These are phyloP conservation scores for Tolypocladium ophioglossoides DNA, from an alignment of 2,329 filamentous ascomycete species.

Conservation along the genomic window DNA sequence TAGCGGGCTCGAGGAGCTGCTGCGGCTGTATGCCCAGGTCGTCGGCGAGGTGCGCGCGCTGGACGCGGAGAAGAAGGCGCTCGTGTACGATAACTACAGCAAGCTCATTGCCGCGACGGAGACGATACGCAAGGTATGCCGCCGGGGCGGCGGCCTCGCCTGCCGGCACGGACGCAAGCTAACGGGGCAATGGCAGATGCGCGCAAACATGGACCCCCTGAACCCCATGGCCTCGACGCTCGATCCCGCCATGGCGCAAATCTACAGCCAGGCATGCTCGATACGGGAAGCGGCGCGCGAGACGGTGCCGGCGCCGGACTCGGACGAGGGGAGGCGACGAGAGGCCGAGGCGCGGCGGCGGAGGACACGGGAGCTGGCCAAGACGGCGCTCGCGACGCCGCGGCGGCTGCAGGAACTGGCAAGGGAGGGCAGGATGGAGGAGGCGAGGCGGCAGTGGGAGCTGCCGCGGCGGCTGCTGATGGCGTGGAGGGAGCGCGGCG, in stretches of 20 bases:
- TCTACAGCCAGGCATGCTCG: constrained; percentile 50
- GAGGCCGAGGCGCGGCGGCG: constrained; percentile 21
- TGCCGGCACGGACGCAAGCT: not conserved
- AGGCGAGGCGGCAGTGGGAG: constrained; percentile 49
- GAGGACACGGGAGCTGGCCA: constrained; percentile 45
- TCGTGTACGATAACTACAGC: constrained; percentile 98
- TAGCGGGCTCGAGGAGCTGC: constrained; percentile 55
- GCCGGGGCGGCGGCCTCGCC: not conserved
- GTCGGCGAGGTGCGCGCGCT: constrained; percentile 77
- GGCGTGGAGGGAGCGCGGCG: constrained; percentile 41
- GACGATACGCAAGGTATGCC: constrained; percentile 66
- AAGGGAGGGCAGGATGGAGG: constrained; percentile 46
- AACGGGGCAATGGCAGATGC: constrained; percentile 43
- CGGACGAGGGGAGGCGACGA: constrained; percentile 23
- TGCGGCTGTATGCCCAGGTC: constrained; percentile 60
- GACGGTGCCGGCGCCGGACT: constrained; percentile 35
- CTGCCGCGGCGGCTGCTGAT: constrained; percentile 39
- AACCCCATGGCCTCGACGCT: constrained; percentile 65
- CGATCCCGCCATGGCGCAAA: constrained; percentile 62
- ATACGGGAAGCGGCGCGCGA: constrained; percentile 42
- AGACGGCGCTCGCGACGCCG: constrained; percentile 52
- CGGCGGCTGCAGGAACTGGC: constrained; percentile 47
- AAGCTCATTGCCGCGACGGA: constrained; percentile 95
- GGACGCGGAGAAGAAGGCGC: constrained; percentile 90
- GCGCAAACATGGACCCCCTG: constrained; percentile 68